Evolutionary conservation across 345 rosid genomes (phyloP), one percentile per base, ranked within the genome.

Genomic region (Arabis alpina): DNA sequence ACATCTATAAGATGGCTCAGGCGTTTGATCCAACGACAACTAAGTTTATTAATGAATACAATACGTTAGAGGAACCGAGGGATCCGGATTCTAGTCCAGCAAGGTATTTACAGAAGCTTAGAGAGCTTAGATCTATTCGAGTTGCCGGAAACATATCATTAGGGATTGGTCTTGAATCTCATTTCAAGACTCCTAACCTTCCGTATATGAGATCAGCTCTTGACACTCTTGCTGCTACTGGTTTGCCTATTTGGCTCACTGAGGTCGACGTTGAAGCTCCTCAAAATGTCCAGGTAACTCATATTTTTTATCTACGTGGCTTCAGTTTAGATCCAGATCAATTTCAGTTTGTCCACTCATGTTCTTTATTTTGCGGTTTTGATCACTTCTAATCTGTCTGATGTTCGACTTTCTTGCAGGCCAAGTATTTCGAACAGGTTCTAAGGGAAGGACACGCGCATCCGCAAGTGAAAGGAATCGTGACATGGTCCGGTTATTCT

Each of bases 221-320:
- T 2, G 98, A 90, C 51, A 79, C 82, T 30, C 81, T 88, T 0
- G 93, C 76, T 12, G 79, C 88, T 12, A 36, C 80, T 0, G 80
- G 83, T 6, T 48, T 83, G 40, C 96, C 96, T 12, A 80, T 88
- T 23, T 88, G 98, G 98, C 80, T 93, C 12, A 90, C 97, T 0
- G 96, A 93, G 71, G 68, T 93, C 2, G 98, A 90, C 39, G 96
- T 93, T 1, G 41, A 74, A 10, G 80, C 59, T 62, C 68, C 74
- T 54, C 48, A 64, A 2, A 55, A 40, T 41, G 65, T 68, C 3
- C 74, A 62, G 69, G 78, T 75, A 68, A 24, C 9, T 19, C 42
- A 40, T 12, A 19, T 19, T 19, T 19, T 19, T 19, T 19, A 19
- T 19, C 23, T 19, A 19, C 23, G 23, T 19, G 23, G 23, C 23